Evolutionary conservation across 2,329 filamentous ascomycete genomes (phyloP).

Genomic region (Colletotrichum tanaceti): DNA sequence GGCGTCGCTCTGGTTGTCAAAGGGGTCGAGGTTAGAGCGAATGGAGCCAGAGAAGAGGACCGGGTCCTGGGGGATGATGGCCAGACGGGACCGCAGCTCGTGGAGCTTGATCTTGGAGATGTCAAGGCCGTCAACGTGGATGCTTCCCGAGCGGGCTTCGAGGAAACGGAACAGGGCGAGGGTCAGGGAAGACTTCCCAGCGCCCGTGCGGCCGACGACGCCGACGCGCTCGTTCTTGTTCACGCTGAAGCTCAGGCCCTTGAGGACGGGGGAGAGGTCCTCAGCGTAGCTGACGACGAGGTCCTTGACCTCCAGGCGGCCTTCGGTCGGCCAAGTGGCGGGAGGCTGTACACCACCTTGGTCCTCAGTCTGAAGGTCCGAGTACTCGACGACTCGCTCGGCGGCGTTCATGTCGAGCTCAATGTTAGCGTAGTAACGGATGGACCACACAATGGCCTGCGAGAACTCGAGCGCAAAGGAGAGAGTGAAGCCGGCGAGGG

Average conservation of each 20-base stretch:
- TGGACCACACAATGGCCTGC: slow-evolving; percentile 70
- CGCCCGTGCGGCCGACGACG: slow-evolving; percentile 82
- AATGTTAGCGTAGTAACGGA: slow-evolving; percentile 75
- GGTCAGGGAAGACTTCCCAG: slow-evolving; percentile 81
- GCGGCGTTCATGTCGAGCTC: slow-evolving; percentile 84
- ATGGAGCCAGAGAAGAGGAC: slow-evolving; percentile 85
- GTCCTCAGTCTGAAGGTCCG: slow-evolving; percentile 74
- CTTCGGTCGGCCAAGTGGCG: slow-evolving; percentile 80
- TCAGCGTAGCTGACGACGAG: slow-evolving; percentile 78
- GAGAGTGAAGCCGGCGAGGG: slow-evolving; percentile 80
- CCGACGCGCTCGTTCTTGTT: slow-evolving; percentile 76
- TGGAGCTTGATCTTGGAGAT: slow-evolving; percentile 78
- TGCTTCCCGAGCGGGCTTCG: slow-evolving; percentile 72
- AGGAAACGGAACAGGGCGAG: slow-evolving; percentile 83
- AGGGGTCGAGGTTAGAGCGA: slow-evolving; percentile 81
- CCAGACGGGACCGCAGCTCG: slow-evolving; percentile 77
- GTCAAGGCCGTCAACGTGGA: slow-evolving; percentile 79
- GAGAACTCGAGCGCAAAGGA: slow-evolving; percentile 80
- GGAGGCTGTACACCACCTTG: slow-evolving; percentile 71
- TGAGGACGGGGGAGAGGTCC: slow-evolving; percentile 77
- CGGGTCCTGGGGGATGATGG: slow-evolving; percentile 84
- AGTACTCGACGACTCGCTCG: slow-evolving; percentile 81
- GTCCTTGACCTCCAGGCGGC: slow-evolving; percentile 77
- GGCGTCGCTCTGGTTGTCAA: slow-evolving; percentile 74
- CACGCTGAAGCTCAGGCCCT: slow-evolving; percentile 74